Conservation (phyloP, 225 moss, liverwort and hornwort species). For the Straminergon stramineum region DNA sequence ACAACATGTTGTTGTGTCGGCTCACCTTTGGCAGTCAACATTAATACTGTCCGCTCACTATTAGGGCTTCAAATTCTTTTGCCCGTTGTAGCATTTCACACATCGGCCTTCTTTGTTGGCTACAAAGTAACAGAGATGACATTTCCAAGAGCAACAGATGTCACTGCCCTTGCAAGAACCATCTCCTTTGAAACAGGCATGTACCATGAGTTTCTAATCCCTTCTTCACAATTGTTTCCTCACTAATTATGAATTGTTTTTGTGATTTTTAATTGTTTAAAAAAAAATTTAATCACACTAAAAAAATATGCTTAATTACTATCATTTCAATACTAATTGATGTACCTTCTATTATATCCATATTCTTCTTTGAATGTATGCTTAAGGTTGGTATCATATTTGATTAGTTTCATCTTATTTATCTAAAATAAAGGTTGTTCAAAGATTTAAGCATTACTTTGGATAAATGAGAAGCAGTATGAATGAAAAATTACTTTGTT, state of each 20-base stretch:
- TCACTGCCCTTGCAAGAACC: conserved; percentile 45
- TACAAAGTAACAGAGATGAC: conserved; percentile 32
- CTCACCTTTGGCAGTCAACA: conserved; percentile 59
- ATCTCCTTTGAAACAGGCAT: conserved; percentile 66
- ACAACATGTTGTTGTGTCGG: conserved; percentile 68
- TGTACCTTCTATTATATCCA: background rate
- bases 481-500: background rate
- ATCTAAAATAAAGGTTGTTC: background rate
- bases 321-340: background rate
- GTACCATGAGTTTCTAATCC: background rate
- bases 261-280: too few relatives aligned
- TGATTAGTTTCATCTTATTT: background rate
- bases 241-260: too few relatives aligned
- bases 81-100: conserved; percentile 42
- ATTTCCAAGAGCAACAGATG: conserved; percentile 30
- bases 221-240: background rate
- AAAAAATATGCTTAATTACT: background rate
- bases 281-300: too few relatives aligned
- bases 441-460: background rate
- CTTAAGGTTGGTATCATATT: background rate
- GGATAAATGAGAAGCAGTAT: background rate
- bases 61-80: conserved; percentile 26
- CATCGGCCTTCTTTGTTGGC: conserved; percentile 40
- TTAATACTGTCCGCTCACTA: conserved; percentile 23
- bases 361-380: background rate